Evolutionary conservation across 2,329 filamentous ascomycete species (phyloP), one percentile per base, ranked within the genome.

Genomic region (Xylaria polymorpha): DNA sequence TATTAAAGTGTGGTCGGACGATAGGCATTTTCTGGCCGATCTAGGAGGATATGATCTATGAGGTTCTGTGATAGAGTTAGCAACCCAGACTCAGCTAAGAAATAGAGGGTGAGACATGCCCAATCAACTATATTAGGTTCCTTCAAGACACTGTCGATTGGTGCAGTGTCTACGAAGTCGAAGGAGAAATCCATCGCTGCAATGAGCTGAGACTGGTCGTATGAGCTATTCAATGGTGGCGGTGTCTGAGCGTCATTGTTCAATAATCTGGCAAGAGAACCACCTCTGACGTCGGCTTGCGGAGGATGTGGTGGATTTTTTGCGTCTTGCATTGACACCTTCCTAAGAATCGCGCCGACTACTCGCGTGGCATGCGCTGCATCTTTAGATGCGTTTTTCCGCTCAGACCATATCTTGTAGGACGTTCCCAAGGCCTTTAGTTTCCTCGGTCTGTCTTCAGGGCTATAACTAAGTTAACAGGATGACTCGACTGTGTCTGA

Each of bases 331-430:
- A 77, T 70, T 29, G 78, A 80, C 29, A 83, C 77, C 57, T 77
- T 80, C 68, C 76, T 75, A 25, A 85, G 77, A 58, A 85, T 85
- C 9, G 81, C 80, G 8, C 80, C 78, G 35, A 85, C 79, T 37
- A 85, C 78, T 41, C 75, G 78, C 39, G 81, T 79, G 35, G 83
- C 84, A 69, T 84, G 82, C 3, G 77, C 76, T 3, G 84, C 83
- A 43, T 85, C 83, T 55, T 75, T 75, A 14, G 83, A 85, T 35
- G 72, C 71, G 41, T 75, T 72, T 55, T 80, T 79, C 50, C 81
- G 78, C 32, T 79, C 77, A 10, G 78, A 77, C 84, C 83, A 86
- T 68, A 84, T 82, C 65, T 77, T 76, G 61, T 82, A 79, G n/a
- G 81, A 81, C 43, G 77, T 79, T 22, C 79, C 78, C 18, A 85